Evolutionary conservation across 2,329 filamentous ascomycete species (phyloP), one percentile per base, ranked within the genome.

Genomic region (Zopfia rhizophila): DNA sequence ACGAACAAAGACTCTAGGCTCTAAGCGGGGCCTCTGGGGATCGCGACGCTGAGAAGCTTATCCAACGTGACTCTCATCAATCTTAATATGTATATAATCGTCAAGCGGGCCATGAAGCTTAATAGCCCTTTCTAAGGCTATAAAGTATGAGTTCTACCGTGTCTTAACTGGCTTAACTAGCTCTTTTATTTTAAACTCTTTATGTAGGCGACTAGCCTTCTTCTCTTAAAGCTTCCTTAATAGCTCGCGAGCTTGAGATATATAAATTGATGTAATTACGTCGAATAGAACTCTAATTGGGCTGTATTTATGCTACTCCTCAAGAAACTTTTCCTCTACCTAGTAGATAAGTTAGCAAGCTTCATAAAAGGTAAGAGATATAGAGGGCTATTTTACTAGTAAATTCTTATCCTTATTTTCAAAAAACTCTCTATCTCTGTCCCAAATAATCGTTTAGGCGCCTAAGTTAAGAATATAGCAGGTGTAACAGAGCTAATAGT

Each of bases 221-320:
- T 35, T 16, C 16, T 17, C 25, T 21, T 44, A 32, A 17, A 44
- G 23, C 6, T 24, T 25, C 31, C 22, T 32, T 27, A 44, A 18
- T n/a, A 44, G 31, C 22, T 44, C 25, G 10, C 31, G 21, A 18
- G 40, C 37, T 29, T 44, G 40, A 8, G 40, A 24, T 17, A 21
- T 37, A 21, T 14, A 44, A 17, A 44, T 44, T 18, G 40, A 44
- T 23, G 40, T 32, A 14, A 44, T 44, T 12, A 36, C 24, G 24
- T 44, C 40, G 21, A 44, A 44, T 8, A 44, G 31, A 24, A 44
- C 40, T 11, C 40, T 18, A 29, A 44, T 44, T 18, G 40, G 31
- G 8, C 40, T 24, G 24, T 36, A 44, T 13, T 44, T 25, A 14
- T 24, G 40, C 40, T 24, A 44, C 30, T 44, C 40, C 12, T 36